Conservation (phyloP, 345 rosid genomes). For the Microthlaspi erraticum region DNA sequence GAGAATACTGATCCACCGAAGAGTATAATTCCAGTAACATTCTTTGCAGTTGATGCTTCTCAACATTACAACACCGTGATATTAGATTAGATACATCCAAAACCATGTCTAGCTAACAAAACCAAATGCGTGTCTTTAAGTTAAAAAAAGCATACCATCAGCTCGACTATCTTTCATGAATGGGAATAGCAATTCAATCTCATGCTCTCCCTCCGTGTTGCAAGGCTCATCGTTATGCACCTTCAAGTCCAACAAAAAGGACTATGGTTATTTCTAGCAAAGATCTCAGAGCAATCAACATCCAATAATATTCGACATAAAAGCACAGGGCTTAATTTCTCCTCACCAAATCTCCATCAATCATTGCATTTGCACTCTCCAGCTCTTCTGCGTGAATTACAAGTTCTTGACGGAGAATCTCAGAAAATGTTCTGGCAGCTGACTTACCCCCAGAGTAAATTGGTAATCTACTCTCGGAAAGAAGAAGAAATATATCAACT, state of each 20-base stretch:
- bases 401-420: conserved; percentile 68
- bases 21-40: conserved; percentile 63
- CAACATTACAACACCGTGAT: conserved; percentile 40
- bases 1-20: conserved; percentile 73
- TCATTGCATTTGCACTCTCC: conserved; percentile 66
- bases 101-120: conserved; percentile 9
- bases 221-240: conserved; percentile 63
- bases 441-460: conserved; percentile 52
- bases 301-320: neutral
- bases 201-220: conserved; percentile 63
- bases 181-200: conserved; percentile 78
- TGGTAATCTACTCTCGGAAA: conserved; percentile 57
- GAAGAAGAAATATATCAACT: neutral
- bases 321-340: neutral
- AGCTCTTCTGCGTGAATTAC: conserved; percentile 66
- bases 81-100: conserved; percentile 32
- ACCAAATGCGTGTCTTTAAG: neutral
- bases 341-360: conserved; percentile 86
- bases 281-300: neutral
- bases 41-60: conserved; percentile 68
- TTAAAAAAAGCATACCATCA: conserved; percentile 54
- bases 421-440: conserved; percentile 50
- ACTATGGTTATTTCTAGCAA: neutral
- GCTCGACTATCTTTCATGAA: conserved; percentile 60
- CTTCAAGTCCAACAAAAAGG: conserved; percentile 41